Conservation (phyloP, 139 green algal genomes). For the Raphidocelis subcapitata region DNA sequence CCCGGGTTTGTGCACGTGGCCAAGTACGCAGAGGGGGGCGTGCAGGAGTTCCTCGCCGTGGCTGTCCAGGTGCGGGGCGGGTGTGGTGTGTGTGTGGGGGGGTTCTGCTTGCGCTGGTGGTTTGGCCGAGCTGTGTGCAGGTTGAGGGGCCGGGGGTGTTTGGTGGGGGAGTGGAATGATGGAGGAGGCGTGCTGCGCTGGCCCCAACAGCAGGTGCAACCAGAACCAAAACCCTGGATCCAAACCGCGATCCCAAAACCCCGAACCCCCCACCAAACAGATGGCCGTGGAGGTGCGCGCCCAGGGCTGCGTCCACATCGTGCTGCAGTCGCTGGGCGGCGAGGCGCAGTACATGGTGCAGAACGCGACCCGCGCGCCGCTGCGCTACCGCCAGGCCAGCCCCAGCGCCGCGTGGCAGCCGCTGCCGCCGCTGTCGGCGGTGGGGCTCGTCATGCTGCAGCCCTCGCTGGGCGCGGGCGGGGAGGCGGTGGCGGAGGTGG, state of each 20-base stretch:
- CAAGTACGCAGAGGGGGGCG: constrained; percentile 5
- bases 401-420: constrained; percentile 43
- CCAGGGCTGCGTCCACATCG: constrained; percentile 50
- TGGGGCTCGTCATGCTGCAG: constrained; percentile 27
- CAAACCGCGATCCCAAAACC: too few species aligned
- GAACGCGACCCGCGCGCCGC: constrained; percentile 50
- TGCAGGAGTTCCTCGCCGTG: constrained; percentile 45
- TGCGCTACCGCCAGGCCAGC: constrained; percentile 57
- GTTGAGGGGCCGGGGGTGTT: too few species aligned
- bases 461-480: not conserved
- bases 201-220: too few species aligned
- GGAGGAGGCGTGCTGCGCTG: too few species aligned
- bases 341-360: constrained; percentile 58
- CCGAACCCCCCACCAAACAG: too few species aligned
- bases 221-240: too few species aligned
- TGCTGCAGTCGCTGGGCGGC: constrained; percentile 50
- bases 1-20: constrained; percentile 35
- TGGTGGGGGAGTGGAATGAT: too few species aligned
- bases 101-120: too few species aligned
- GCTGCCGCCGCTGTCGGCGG: constrained; percentile 46
- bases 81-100: too few species aligned
- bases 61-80: constrained; percentile 44
- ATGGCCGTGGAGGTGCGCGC: constrained; percentile 29
- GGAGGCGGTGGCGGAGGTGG: not conserved
- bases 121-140: too few species aligned